A percentile compares a stretch with the other conserved stretches of the same genome.
Evolutionary conservation across 2,329 filamentous ascomycete genomes (phyloP).

Genomic region (Diaporthe citriasiana): DNA sequence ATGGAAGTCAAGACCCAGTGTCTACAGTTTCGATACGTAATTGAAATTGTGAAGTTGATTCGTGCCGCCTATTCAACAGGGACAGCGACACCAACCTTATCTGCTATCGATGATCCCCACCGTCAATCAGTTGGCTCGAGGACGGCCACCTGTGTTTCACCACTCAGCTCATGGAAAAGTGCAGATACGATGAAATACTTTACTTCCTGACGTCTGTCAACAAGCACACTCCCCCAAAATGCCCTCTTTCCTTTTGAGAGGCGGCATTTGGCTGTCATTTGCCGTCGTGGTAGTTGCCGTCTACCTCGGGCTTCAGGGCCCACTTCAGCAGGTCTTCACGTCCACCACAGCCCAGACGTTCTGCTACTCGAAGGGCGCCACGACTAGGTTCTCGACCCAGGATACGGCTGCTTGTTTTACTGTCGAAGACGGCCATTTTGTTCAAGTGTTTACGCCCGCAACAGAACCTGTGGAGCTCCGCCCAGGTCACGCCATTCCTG

Average conservation of each 20-base stretch:
- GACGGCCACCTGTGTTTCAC: not conserved
- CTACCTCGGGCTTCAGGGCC: slow-evolving; percentile 38
- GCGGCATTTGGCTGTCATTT: slow-evolving; percentile 39
- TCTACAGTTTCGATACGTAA: not conserved
- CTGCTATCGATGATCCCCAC: slow-evolving; percentile 24
- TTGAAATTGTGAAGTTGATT: slow-evolving; percentile 16
- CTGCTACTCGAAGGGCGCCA: slow-evolving; percentile 60
- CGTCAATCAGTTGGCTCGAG: not conserved
- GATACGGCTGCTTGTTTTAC: slow-evolving; percentile 68
- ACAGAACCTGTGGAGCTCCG: slow-evolving; percentile 49
- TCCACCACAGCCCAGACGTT: slow-evolving; percentile 48
- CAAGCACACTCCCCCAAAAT: not conserved
- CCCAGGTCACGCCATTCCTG: slow-evolving; percentile 72
- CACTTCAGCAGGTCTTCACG: slow-evolving; percentile 36
- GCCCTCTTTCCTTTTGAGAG: slow-evolving; percentile 32
- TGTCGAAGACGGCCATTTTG: slow-evolving; percentile 66
- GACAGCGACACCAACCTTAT: slow-evolving; percentile 27
- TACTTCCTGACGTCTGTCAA: not conserved
- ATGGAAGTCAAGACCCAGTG: not conserved
- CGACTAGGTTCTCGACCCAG: slow-evolving; percentile 55
- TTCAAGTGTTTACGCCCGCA: slow-evolving; percentile 57
- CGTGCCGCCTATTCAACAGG: not conserved
- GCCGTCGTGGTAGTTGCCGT: slow-evolving; percentile 36
- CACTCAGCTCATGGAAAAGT: not conserved
- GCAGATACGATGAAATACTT: not conserved